Conservation (phyloP, 2,329 filamentous ascomycete species). For the Lecanoromycetidae sp. region DNA sequence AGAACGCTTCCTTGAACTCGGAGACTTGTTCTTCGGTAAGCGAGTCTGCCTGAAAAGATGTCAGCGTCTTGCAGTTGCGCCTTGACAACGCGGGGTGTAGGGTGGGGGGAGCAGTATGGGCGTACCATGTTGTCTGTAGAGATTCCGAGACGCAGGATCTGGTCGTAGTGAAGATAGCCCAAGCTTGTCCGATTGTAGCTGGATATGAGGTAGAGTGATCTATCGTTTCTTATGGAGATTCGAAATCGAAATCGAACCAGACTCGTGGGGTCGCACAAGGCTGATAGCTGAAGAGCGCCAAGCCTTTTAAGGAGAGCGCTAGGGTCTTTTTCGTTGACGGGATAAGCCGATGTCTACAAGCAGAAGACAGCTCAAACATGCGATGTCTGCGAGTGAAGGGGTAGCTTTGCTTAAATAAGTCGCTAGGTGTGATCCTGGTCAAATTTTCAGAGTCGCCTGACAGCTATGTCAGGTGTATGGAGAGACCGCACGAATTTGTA, state of each 20-base stretch:
- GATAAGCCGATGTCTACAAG: not conserved
- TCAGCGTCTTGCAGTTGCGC: conserved; percentile 8
- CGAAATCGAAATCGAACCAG: no score
- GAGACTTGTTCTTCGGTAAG: conserved; percentile 99
- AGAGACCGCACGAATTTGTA: conserved; percentile 98
- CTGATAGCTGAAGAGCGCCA: not conserved
- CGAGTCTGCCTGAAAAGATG: conserved; percentile 66
- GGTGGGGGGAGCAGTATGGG: not conserved
- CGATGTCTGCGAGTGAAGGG: not conserved
- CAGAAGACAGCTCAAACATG: no score
- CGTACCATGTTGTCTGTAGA: conserved; percentile 7
- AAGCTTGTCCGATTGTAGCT: no score
- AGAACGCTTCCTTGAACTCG: conserved; percentile 99
- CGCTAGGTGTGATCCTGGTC: not conserved
- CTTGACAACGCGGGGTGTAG: conserved; percentile 20
- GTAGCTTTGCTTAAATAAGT: not conserved
- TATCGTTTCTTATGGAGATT: no score
- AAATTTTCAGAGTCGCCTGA: not conserved
- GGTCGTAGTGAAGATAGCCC: no score
- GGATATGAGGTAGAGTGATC: no score
- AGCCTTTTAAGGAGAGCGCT: not conserved
- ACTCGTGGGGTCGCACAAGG: no score
- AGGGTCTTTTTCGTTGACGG: no score
- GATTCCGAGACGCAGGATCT: no score
- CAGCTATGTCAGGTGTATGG: conserved; percentile 54